These are phyloP conservation scores for Mortierella polycephala DNA, from an alignment of 371 early-diverging fungal species.

Conservation along the genomic window DNA sequence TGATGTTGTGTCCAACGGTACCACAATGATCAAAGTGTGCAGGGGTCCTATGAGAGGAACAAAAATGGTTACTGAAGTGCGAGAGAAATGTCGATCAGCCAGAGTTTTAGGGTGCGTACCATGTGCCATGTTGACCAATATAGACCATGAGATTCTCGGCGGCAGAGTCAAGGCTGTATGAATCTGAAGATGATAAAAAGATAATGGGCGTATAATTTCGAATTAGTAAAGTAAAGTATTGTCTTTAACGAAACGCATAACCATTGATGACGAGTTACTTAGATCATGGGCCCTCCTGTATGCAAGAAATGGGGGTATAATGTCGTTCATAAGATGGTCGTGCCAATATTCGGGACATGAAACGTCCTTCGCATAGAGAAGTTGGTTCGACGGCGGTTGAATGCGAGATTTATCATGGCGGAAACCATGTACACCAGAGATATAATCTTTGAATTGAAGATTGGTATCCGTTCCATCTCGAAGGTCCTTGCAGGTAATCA, in stretches of 20 bases:
- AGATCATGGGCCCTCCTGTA: constrained; percentile 51
- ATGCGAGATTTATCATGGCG: not conserved
- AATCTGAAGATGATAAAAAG: not conserved
- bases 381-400: not conserved
- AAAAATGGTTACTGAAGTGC: not conserved
- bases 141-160: constrained; percentile 56
- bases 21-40: constrained; percentile 45
- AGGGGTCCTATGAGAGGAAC: constrained; percentile 13
- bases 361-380: constrained; percentile 56
- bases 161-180: constrained; percentile 22
- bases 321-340: constrained; percentile 13
- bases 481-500: constrained; percentile 32
- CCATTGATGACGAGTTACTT: constrained; percentile 7
- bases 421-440: constrained; percentile 16
- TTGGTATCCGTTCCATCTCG: constrained; percentile 11
- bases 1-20: constrained; percentile 49
- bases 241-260: not conserved
- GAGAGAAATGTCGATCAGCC: not conserved
- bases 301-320: constrained; percentile 40
- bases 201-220: not conserved
- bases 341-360: constrained; percentile 49
- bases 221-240: not conserved
- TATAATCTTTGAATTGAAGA: constrained; percentile 30
- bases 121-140: constrained; percentile 54
- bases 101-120: constrained; percentile 16